Base-by-base conservation (phyloP, 495 filamentous ascomycete genomes). In the Astrothelium subdiscretum region DNA sequence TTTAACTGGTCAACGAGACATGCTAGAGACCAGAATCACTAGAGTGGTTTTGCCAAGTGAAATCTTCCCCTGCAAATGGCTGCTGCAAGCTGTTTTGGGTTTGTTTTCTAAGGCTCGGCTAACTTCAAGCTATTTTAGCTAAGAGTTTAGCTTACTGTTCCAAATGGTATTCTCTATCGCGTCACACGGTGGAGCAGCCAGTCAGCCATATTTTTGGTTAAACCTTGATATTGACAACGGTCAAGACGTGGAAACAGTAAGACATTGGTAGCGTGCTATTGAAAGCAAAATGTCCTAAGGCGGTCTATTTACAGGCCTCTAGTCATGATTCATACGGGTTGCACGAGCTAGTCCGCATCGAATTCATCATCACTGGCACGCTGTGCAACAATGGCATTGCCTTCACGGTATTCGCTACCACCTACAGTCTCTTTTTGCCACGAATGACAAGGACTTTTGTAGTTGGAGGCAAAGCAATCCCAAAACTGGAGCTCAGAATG, bases 401-500 rank as follows among this genome's bases (percentile, higher is more conserved):
- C 6, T 8, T 40, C 35, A 40, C 35, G 15, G 35, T 40, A 40
- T 40, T 40, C 15, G 15, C 15, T 40, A 40, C 35, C 8, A 59
- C 27, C 57, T 32, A 22, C 35, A 10, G 29, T 51, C 24, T 51
- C 3, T 1, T 51, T 26, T 2, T 61, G 27, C 38, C 40, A 61
- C 18, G 27, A 24, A 43, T 31, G 59, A 61, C 13, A 44, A 31
- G 58, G 31, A 32, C 31, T 31, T 40, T 60, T 61, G 3, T 43
- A 1, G 51, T 51, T 43, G 6, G 15, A 61, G 27, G 27, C 22
- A 26, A 61, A 61, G 32, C 3, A 61, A 38, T 38, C 59, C 38
- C 42, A 61, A 26, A 61, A 60, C 31, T 15, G 48, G 32, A 60
- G 42, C 22, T 42, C 27, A 35, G 32, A 59, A 60, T 35, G 24